Conservation (phyloP, 306 rosid genomes). For the Fragaria ananassa region DNA sequence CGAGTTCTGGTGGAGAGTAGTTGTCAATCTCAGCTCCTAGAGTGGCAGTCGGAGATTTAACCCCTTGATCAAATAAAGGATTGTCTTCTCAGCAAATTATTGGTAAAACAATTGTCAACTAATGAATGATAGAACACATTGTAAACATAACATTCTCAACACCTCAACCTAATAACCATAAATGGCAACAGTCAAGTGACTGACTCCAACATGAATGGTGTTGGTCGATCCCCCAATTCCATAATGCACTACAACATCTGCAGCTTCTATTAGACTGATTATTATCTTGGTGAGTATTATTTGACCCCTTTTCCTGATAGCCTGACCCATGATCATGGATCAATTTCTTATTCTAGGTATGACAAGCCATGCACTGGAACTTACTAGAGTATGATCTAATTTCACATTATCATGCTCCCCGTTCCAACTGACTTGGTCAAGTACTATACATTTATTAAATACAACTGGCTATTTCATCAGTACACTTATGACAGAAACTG, state of each 20-base stretch:
- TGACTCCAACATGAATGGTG: not conserved
- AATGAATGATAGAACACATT: not conserved
- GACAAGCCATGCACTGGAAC: not conserved
- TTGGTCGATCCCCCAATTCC: not conserved
- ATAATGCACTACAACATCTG: not conserved
- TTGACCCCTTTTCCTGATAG: not conserved
- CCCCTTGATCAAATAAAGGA: conserved; percentile 21
- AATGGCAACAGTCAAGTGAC: not conserved
- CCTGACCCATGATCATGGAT: not conserved
- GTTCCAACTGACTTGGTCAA: not conserved
- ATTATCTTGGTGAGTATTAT: not conserved
- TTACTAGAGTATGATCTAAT: not conserved
- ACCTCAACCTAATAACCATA: not conserved
- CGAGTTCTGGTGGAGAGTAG: conserved; percentile 50
- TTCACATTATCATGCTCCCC: not conserved
- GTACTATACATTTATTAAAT: not conserved
- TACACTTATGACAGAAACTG: not conserved
- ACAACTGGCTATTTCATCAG: not conserved
- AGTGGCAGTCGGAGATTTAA: conserved; percentile 34
- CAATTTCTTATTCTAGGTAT: not conserved
- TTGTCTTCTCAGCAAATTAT: not conserved
- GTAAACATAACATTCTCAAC: not conserved
- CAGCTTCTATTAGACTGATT: not conserved
- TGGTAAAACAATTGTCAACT: not conserved
- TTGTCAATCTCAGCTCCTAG: conserved; percentile 60